phyloP scores from a whole-genome alignment of 2,329 filamentous ascomycete genomes.

The Colletotrichum sansevieriae region DNA sequence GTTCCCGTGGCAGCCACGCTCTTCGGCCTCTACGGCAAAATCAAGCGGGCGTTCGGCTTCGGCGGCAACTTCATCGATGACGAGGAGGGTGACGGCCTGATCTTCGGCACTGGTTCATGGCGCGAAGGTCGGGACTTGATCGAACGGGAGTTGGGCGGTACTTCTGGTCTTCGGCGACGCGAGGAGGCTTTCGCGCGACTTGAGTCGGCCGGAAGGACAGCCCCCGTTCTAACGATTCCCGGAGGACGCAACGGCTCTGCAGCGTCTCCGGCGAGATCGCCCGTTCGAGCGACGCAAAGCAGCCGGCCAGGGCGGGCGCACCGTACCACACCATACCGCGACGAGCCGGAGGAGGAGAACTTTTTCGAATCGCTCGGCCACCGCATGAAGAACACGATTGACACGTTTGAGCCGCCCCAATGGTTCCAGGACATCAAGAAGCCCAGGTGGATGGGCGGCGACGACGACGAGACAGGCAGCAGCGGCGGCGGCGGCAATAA shows the following conservation, averaged over 20 bases:
- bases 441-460: constrained; percentile 84
- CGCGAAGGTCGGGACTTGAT: constrained; percentile 92
- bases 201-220: constrained; percentile 51
- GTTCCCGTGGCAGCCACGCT: constrained; percentile 86
- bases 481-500: constrained; percentile 29
- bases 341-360: constrained; percentile 78
- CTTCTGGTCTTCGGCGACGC: constrained; percentile 65
- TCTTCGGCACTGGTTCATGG: constrained; percentile 86
- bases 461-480: constrained; percentile 56
- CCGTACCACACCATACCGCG: constrained; percentile 44
- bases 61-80: constrained; percentile 81
- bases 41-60: constrained; percentile 83
- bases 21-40: constrained; percentile 89
- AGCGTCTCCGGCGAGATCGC: constrained; percentile 55
- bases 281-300: constrained; percentile 58
- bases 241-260: constrained; percentile 51
- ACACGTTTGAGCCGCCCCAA: constrained; percentile 82
- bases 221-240: constrained; percentile 64
- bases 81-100: constrained; percentile 73
- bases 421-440: constrained; percentile 86
- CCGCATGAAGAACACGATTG: constrained; percentile 91
- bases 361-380: constrained; percentile 88
- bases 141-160: constrained; percentile 83
- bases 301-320: constrained; percentile 45
- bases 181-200: constrained; percentile 57